Evolutionary conservation across 345 rosid species (phyloP), one percentile per base, ranked within the genome.

Genomic region (Litchi chinensis): DNA sequence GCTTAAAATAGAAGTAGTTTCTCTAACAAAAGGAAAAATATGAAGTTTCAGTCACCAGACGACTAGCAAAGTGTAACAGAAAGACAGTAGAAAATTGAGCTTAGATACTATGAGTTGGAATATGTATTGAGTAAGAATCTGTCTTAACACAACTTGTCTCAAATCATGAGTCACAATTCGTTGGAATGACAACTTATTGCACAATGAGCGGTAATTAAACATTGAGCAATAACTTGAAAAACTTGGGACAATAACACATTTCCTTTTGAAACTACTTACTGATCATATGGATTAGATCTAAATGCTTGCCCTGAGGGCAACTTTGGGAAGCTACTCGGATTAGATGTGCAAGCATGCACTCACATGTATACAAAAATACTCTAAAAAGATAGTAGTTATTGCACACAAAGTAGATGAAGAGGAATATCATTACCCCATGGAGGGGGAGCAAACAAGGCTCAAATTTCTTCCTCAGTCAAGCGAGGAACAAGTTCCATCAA

Each of bases 401-500:
- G 28, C 11, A 74, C 4, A 54, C n/a, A 60, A 60, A 7, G 54
- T 46, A 67, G 22, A 65, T 5, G 13, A 26, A 52, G 60, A 71
- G 44, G 75, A n/a, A 81, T 40, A 37, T 57, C 21, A 80, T 79
- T 89, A 93, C 99, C 99, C 96, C 96, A 95, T 18, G 99, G 99
- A 9, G 99, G 99, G 70, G 99, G 99, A 68, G 99, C 94, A 91
- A 95, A 95, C 86, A 95, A 87, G 85, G 97, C 98, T 85, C 90
- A 90, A 72, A 95, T 90, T 86, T 95, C 98, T 44, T 91, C 88
- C 0, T 91, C 97, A 86, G 92, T 88, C 72, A 95, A 85, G 76
- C 94, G 92, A 69, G 99, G 99, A 80, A 95, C 98, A 83, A 95
- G 99, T 79, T 95, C 99, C 96, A 95, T 92, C 63, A 95, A 83